Base-by-base conservation (phyloP, 768 basidiomycete species). In the Tremella mesenterica region DNA sequence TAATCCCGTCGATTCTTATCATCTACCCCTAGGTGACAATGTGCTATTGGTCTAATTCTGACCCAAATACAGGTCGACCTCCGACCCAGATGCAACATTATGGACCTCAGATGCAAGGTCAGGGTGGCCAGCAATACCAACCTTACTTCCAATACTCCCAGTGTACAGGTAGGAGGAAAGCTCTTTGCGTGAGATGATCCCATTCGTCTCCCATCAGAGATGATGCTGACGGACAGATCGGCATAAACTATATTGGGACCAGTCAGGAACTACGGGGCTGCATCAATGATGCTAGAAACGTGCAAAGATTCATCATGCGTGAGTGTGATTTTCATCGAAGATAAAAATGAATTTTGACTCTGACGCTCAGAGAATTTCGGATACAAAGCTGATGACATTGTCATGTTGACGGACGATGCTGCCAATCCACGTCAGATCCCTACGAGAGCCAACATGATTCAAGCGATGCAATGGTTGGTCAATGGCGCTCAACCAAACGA, bases 381-480 rank as follows among this genome's bases (percentile, higher is more conserved):
- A 13, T 93, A 89, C 71, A 80, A 78, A 56, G 69, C 74, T 39
- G 81, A 85, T n/a, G 87, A 96, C 67, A 88, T 95, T 49, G 87
- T 93, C 18, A 76, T 84, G 50, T 79, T 99, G 31, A 85, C 84
- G 0, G 93, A 99, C 63, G 82, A 89, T 63, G 72, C 82, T 0
- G 54, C 54, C 10, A 77, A 86, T 62, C 78, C 79, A 6, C 79
- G 82, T 36, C 77, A 79, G 64, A 71, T 74, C 20, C 93, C 93
- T 0, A 96, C 92, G 0, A 77, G 75, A 50, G 79, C 78, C 16
- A 96, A 96, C 69, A 92, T 99, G 81, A 63, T 88, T 14, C 73
- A 78, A 45, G 90, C 85, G 2, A 95, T 95, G 88, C 78, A 81
- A 56, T 96, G 91, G 92, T 82, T 97, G 18, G 88, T 92, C n/a